These are phyloP conservation scores for Trichoderma citrinoviride DNA, from an alignment of 2,329 filamentous ascomycete species.

Conservation along the genomic window DNA sequence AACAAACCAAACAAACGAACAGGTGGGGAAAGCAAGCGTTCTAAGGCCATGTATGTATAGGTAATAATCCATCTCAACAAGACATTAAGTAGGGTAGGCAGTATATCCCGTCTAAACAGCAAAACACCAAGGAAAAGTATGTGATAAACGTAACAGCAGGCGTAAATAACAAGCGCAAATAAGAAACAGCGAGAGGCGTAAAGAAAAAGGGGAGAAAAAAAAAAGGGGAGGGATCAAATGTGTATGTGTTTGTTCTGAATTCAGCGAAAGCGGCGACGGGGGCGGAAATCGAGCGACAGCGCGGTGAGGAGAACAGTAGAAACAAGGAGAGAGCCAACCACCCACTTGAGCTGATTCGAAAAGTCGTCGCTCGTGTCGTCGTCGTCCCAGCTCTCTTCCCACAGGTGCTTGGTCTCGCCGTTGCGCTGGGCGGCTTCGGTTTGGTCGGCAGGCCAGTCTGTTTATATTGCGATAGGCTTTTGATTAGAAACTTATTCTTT, in stretches of 20 bases:
- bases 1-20: background rate
- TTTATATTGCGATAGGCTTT: background rate
- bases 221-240: background rate
- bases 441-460: constrained; percentile 92
- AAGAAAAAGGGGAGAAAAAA: background rate
- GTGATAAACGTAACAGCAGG: background rate
- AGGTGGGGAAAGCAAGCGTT: background rate
- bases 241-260: background rate
- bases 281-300: background rate
- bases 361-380: constrained; percentile 97
- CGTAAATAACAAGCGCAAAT: background rate
- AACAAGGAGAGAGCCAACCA: constrained; percentile 26
- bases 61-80: background rate
- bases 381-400: constrained; percentile 99
- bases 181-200: background rate
- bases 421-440: constrained; percentile 72
- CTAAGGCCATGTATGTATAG: background rate
- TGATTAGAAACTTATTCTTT: background rate
- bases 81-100: background rate
- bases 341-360: constrained; percentile 87
- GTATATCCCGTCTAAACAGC: no score
- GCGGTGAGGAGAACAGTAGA: background rate
- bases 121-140: no score
- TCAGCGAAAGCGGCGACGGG: constrained; percentile 9
- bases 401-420: constrained; percentile 73